A percentile compares a stretch with the other conserved stretches of the same genome.
Evolutionary conservation across 345 rosid species (phyloP).

Genomic region (Eucalyptus coolabah): DNA sequence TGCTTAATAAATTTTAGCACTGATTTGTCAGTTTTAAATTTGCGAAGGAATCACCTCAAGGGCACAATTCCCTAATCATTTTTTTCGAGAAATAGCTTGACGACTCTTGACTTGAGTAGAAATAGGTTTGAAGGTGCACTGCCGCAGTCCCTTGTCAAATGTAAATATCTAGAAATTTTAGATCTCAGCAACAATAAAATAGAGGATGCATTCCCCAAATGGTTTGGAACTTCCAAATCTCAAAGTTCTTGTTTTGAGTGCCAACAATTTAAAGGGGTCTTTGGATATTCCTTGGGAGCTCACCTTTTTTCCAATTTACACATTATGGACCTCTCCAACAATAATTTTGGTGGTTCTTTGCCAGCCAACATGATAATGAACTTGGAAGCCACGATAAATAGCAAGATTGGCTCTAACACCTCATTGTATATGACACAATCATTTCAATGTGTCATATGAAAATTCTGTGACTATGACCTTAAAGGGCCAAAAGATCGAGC

Average conservation of each 20-base stretch:
- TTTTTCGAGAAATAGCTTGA: background rate
- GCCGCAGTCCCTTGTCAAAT: background rate
- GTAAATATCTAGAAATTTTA: background rate
- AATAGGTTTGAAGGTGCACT: background rate
- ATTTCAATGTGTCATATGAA: background rate
- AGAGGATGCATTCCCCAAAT: background rate
- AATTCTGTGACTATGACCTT: no score
- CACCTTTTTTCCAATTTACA: background rate
- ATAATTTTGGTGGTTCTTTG: background rate
- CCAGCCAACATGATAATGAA: background rate
- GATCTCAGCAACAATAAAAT: background rate
- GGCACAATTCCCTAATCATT: background rate
- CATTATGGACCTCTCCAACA: background rate
- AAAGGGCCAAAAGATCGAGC: no score
- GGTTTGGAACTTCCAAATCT: background rate
- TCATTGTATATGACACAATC: background rate
- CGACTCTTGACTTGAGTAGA: background rate
- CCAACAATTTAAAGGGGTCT: no score
- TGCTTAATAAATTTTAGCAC: background rate
- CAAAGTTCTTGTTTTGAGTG: no score
- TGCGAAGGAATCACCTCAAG: background rate
- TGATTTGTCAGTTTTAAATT: background rate
- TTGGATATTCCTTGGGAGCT: no score
- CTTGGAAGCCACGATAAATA: background rate
- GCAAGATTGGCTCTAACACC: accelerated